Conservation (phyloP, 371 early-diverging fungal genomes). For the Mucor racemosus region DNA sequence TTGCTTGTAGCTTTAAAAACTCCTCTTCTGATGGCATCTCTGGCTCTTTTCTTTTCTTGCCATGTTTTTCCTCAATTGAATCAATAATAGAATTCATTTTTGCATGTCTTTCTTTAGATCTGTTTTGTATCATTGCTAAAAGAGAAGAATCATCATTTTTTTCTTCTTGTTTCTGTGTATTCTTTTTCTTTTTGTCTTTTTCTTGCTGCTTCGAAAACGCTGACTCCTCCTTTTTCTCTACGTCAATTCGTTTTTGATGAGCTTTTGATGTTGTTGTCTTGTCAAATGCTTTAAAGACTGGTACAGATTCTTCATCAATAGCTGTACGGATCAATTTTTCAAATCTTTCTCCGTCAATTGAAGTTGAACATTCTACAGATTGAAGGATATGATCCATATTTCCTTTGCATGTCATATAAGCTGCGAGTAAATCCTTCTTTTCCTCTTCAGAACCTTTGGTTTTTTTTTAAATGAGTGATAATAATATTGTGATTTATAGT, state of each 20-base stretch:
- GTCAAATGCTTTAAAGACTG: conserved; percentile 56
- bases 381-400: conserved; percentile 75
- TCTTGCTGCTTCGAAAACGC: conserved; percentile 53
- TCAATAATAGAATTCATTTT: conserved; percentile 56
- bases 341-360: conserved; percentile 76
- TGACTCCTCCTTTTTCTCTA: conserved; percentile 61
- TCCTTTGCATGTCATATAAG: conserved; percentile 73
- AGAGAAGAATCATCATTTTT: conserved; percentile 40
- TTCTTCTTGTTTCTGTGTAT: conserved; percentile 41
- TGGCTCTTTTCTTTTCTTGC: conserved; percentile 20
- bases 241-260: conserved; percentile 53
- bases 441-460: conserved; percentile 85
- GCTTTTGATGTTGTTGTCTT: conserved; percentile 58
- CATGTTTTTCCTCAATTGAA: conserved; percentile 39
- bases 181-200: conserved; percentile 40
- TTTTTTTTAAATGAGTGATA: too few species aligned
- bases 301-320: conserved; percentile 62
- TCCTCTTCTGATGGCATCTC: conserved; percentile 68
- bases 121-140: conserved; percentile 53
- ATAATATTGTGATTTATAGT: too few species aligned
- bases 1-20: conserved; percentile 60
- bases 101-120: conserved; percentile 39
- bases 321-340: conserved; percentile 65
- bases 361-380: conserved; percentile 63
- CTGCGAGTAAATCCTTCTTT: conserved; percentile 69